Evolutionary conservation across 768 basidiomycete species (phyloP).

Genomic region (Cystofilobasidium macerans): DNA sequence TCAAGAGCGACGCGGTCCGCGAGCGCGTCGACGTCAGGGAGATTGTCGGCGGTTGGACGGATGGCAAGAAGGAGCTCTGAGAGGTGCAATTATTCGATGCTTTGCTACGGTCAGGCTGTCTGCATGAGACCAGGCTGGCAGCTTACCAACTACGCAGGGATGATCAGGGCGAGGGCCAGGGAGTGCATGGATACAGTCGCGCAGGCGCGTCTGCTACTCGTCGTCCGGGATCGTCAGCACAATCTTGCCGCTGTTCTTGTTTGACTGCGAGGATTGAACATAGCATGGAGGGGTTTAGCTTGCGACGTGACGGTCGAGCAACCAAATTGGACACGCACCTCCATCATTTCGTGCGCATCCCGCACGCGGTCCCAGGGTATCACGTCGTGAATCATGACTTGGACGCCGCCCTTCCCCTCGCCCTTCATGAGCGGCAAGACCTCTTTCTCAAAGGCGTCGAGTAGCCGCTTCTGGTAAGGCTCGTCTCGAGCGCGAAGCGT

Average conservation of each 20-base stretch:
- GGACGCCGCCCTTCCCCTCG: conserved; percentile 46
- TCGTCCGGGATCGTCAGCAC: not conserved
- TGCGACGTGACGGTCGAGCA: not conserved
- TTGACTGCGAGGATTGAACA: not conserved
- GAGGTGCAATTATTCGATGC: too few relatives aligned
- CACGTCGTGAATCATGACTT: conserved; percentile 69
- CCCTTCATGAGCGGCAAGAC: conserved; percentile 29
- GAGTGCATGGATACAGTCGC: too few relatives aligned
- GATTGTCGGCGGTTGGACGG: not conserved
- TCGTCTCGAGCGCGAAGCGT: conserved; percentile 64
- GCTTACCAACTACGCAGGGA: too few relatives aligned
- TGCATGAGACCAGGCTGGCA: too few relatives aligned
- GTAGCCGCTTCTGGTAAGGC: conserved; percentile 65
- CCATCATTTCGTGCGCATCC: conserved; percentile 74
- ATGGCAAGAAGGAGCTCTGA: conserved; percentile 4
- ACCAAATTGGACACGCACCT: conserved; percentile 35
- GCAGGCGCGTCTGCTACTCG: not conserved
- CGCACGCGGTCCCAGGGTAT: conserved; percentile 59
- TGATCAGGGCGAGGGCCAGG: too few relatives aligned
- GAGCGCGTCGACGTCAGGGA: conserved; percentile 2
- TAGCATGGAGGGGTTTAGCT: too few relatives aligned
- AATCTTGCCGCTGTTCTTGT: conserved; percentile 16
- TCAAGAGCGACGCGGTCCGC: conserved; percentile 17
- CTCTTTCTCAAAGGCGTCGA: conserved; percentile 33
- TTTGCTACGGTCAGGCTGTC: too few relatives aligned